A percentile compares a stretch with the other conserved stretches of the same genome.
Conservation (phyloP, 768 basidiomycete species). For the Epithele typhae region DNA sequence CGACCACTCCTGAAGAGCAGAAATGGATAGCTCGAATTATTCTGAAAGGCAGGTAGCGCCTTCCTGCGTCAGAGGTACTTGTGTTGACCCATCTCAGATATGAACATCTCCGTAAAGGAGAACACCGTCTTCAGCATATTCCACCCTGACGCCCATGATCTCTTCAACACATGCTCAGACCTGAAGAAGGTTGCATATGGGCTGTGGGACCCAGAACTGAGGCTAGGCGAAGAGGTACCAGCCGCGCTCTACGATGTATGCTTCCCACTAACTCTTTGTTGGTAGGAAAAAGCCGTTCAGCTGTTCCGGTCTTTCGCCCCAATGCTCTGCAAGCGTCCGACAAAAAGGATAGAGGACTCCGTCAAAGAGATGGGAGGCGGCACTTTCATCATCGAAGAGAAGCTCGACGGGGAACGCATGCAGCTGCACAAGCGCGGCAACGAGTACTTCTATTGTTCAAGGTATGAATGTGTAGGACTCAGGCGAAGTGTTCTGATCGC, state of each 20-base stretch:
- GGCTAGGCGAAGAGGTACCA: constrained; percentile 55
- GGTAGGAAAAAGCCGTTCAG: constrained; percentile 78
- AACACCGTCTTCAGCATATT: constrained; percentile 88
- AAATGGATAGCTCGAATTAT: constrained; percentile 96
- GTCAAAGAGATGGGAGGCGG: constrained; percentile 78
- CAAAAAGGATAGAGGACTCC: constrained; percentile 73
- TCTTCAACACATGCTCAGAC: constrained; percentile 97
- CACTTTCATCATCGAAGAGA: constrained; percentile 92
- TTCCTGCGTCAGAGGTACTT: too few species aligned
- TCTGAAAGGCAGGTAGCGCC: constrained; percentile 64
- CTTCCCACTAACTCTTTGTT: not conserved
- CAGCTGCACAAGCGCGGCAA: constrained; percentile 92
- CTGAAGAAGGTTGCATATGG: constrained; percentile 91
- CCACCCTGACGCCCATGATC: constrained; percentile 89
- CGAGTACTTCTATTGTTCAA: constrained; percentile 89
- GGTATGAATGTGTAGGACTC: constrained; percentile 56
- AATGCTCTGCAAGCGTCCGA: constrained; percentile 91
- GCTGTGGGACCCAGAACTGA: constrained; percentile 68
- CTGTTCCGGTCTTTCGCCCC: constrained; percentile 87
- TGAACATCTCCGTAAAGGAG: constrained; percentile 91
- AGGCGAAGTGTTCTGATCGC: not conserved
- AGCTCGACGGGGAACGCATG: constrained; percentile 95
- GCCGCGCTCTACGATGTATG: not conserved
- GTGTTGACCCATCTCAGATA: constrained; percentile 50
- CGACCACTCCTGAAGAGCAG: constrained; percentile 82